A percentile compares a stretch with the other conserved stretches of the same genome.
phyloP scores from a whole-genome alignment of 2,329 filamentous ascomycete genomes.

The Monosporascus sp. region DNA sequence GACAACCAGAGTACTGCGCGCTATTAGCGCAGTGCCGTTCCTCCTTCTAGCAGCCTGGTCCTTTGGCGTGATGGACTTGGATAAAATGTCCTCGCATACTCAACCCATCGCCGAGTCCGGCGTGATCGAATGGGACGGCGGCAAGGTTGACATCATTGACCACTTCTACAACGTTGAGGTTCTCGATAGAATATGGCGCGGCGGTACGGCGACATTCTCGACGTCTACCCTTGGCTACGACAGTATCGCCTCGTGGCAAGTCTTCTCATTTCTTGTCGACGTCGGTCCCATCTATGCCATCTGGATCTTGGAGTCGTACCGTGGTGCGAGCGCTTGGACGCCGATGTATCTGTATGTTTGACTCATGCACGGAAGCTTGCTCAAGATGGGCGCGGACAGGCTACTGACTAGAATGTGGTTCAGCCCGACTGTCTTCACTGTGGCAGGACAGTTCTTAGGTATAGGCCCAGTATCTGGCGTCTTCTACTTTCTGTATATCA shows the following conservation, averaged over 20 bases:
- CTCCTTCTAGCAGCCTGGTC: not conserved
- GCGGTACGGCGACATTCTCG: conserved; percentile 6
- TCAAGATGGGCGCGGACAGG: not conserved
- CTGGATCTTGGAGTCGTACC: conserved; percentile 9
- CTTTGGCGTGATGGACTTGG: not conserved
- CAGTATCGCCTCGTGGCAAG: conserved; percentile 9
- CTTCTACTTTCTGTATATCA: not conserved
- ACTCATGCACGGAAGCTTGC: not conserved
- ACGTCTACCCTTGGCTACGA: conserved; percentile 6
- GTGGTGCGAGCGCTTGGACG: conserved; percentile 6
- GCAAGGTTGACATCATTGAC: conserved; percentile 3
- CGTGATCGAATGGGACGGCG: conserved; percentile 4
- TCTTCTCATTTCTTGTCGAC: conserved; percentile 10
- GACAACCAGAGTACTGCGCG: not conserved
- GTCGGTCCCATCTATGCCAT: conserved; percentile 10
- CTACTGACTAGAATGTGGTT: not conserved
- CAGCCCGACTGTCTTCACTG: not conserved
- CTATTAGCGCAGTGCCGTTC: not conserved
- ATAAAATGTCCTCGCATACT: not conserved
- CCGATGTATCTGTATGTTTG: conserved; percentile 8
- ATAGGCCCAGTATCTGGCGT: not conserved
- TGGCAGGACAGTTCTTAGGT: not conserved
- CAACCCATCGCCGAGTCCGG: not conserved
- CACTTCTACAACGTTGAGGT: conserved; percentile 3
- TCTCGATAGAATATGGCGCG: conserved; percentile 7